These are phyloP conservation scores for Erodium trifolium DNA, from an alignment of 441 rosid species.

Conservation along the genomic window DNA sequence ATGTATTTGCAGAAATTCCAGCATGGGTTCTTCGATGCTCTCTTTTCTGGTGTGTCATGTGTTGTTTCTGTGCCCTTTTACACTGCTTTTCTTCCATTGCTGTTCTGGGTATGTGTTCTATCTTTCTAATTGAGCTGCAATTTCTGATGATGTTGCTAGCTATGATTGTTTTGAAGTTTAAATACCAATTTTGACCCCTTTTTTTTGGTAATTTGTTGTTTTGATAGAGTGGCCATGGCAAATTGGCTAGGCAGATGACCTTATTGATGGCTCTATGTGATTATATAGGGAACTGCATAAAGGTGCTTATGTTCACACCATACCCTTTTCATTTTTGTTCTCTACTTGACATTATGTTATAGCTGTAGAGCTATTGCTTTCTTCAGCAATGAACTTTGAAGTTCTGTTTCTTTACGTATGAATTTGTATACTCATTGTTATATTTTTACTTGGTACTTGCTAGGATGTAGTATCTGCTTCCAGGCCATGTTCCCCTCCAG, in stretches of 20 bases:
- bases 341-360: too few species aligned
- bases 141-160: conserved; percentile 11
- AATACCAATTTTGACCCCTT: not conserved
- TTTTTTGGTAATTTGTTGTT: not conserved
- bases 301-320: conserved; percentile 36
- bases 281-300: conserved; percentile 72
- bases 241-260: conserved; percentile 96
- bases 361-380: not conserved
- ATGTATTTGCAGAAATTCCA: conserved; percentile 46
- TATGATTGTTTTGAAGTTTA: conserved; percentile 1
- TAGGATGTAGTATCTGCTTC: conserved; percentile 96
- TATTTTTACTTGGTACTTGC: not conserved
- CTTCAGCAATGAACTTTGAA: not conserved
- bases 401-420: not conserved
- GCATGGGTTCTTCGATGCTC: conserved; percentile 54
- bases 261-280: conserved; percentile 90
- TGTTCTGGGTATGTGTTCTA: conserved; percentile 66
- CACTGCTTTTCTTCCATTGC: conserved; percentile 91
- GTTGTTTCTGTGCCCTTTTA: conserved; percentile 95
- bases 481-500: conserved; percentile 82
- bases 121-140: not conserved
- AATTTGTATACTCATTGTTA: not conserved
- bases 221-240: conserved; percentile 88
- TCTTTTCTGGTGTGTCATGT: conserved; percentile 77
- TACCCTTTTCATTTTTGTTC: not conserved